Conservation (phyloP, 2,329 filamentous ascomycete species). For the Xylariaceae sp. region DNA sequence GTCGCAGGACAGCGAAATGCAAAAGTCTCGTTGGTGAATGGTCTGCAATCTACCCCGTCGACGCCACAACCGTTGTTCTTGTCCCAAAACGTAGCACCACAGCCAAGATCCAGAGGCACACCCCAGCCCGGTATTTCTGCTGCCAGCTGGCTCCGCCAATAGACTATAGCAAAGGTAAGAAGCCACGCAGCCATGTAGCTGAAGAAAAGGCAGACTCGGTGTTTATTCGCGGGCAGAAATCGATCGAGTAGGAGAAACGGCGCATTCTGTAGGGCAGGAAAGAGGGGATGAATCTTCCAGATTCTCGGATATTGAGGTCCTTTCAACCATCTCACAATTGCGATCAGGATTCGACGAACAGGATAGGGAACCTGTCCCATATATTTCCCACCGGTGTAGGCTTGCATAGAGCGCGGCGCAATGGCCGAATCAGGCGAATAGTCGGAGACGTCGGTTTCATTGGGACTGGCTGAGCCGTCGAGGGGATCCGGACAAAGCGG, state of each 20-base stretch:
- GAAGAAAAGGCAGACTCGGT: constrained; percentile 54
- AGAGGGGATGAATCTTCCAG: constrained; percentile 52
- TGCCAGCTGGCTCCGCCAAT: constrained; percentile 54
- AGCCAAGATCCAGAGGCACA: constrained; percentile 58
- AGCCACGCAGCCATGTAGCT: constrained; percentile 63
- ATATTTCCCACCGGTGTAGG: constrained; percentile 44
- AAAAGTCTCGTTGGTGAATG: constrained; percentile 64
- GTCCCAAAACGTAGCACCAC: constrained; percentile 64
- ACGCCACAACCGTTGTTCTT: constrained; percentile 67
- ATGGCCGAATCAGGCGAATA: constrained; percentile 35
- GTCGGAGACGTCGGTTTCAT: constrained; percentile 38
- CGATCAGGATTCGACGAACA: constrained; percentile 41
- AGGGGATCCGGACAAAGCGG: constrained; percentile 25
- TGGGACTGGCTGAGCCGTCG: constrained; percentile 29
- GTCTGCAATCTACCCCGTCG: constrained; percentile 68
- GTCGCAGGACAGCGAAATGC: constrained; percentile 71
- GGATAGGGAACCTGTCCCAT: constrained; percentile 57
- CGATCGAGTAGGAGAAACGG: constrained; percentile 59
- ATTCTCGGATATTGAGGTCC: constrained; percentile 51
- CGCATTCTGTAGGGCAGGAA: constrained; percentile 61
- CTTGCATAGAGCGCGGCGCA: constrained; percentile 57
- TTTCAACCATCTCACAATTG: constrained; percentile 44
- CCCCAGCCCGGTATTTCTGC: constrained; percentile 64
- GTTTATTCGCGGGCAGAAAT: constrained; percentile 53
- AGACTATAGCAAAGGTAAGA: constrained; percentile 61